Conservation (phyloP, 441 rosid species). For the Adansonia gregorii region DNA sequence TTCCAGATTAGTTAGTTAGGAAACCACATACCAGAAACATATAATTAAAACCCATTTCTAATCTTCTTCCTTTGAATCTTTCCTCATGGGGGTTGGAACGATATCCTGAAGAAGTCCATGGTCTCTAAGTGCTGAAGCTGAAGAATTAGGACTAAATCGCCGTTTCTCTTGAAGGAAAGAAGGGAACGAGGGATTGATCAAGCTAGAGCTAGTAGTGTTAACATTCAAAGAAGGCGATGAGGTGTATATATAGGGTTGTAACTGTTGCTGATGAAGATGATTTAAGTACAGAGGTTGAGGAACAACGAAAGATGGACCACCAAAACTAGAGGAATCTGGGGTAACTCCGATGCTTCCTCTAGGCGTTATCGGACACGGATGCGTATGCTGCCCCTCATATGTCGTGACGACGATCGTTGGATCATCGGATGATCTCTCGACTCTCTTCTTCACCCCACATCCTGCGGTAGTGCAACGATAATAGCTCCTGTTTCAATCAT, state of each 20-base stretch:
- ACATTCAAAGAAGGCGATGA: constrained; percentile 48
- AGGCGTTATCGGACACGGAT: constrained; percentile 70
- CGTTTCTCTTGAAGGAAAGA: constrained; percentile 42
- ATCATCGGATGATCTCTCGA: constrained; percentile 89
- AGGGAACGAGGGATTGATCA: constrained; percentile 34
- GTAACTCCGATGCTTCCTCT: constrained; percentile 63
- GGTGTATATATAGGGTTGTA: constrained; percentile 41
- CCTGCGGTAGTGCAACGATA: constrained; percentile 92
- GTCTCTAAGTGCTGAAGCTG: constrained; percentile 50
- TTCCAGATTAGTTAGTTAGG: constrained; percentile 31
- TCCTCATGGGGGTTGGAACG: constrained; percentile 68
- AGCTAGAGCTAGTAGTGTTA: constrained; percentile 32
- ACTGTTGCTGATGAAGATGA: constrained; percentile 14
- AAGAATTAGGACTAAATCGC: constrained; percentile 32
- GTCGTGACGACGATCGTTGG: constrained; percentile 83
- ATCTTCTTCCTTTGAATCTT: constrained; percentile 38
- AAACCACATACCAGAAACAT: constrained; percentile 43
- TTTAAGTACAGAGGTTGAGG: constrained; percentile 52
- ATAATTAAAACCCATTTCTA: not conserved
- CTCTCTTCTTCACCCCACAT: constrained; percentile 97
- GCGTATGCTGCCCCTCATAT: constrained; percentile 92
- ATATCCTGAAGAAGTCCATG: constrained; percentile 93
- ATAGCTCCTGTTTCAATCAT: constrained; percentile 65
- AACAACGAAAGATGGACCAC: constrained; percentile 42
- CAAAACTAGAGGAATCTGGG: constrained; percentile 35